Evolutionary conservation across 106 monocot genomes (phyloP), one percentile per base, ranked within the genome.

Genomic region (Dendrobium chrysotoxum): DNA sequence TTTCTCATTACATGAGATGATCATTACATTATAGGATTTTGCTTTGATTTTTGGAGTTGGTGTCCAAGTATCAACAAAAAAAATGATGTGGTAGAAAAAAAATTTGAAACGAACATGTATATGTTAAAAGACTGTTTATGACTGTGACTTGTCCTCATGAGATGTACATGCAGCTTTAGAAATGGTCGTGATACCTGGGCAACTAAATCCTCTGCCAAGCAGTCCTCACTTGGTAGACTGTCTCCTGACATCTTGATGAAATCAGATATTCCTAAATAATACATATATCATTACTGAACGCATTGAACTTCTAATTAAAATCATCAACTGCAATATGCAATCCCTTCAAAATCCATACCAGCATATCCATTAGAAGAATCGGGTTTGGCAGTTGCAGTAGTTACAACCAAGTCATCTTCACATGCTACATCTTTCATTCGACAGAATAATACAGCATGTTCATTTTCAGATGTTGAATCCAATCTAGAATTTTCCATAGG

Each of bases 121-220:
- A 35, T 20, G 6, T 31, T 61, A n/a, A 61, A 23, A 61, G 0
- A 23, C 2, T 61, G 13, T 40, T 58, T 42, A 20, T 20, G 17
- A 44, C 46, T 81, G 54, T 72, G 54, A 28, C 17, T 57, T 18
- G 55, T n/a, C 47, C 0, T 39, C 3, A 40, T 74, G 74, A 71
- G 31, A 7, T 70, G 28, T 28, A 35, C 13, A 70, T 70, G 3
- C 16, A 31, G 31, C 13, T 70, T 31, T 35, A 70, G 31, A 70
- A 66, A 70, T 23, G 40, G 40, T 55, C 42, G 45, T 40, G 21
- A 28, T 78, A 85, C 86, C 79, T 82, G 81, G n/a, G 50, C 40
- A 55, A 55, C n/a, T 3, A 21, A n/a, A 39, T 78, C 85, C 21
- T 82, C 35, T 55, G 12, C 55, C 13, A 76, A 67, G 74, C 20